Percentiles rank a stretch among this genome's conserved stretches.
phyloP scores from a whole-genome alignment of 345 rosid genomes.

The Euphorbia peplus region DNA sequence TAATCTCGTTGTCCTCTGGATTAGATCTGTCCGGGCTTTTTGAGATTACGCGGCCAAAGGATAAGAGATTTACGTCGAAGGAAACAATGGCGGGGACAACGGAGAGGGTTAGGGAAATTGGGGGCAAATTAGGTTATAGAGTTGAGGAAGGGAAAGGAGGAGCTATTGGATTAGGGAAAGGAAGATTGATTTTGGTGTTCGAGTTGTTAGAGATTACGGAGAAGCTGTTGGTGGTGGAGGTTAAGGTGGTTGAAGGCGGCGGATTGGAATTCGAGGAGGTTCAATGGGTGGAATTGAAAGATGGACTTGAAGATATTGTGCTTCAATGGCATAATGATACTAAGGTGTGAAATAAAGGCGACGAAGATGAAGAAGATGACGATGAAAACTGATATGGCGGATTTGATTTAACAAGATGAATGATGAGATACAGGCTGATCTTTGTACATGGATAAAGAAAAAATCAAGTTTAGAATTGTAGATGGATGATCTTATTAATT shows the following conservation, averaged over 20 bases:
- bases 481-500: neutral
- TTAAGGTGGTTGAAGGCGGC: slow-evolving; percentile 52
- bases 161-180: slow-evolving; percentile 59
- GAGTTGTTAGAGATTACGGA: slow-evolving; percentile 49
- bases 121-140: slow-evolving; percentile 60
- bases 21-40: slow-evolving; percentile 69
- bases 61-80: slow-evolving; percentile 54
- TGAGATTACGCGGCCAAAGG: slow-evolving; percentile 41
- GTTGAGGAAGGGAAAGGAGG: slow-evolving; percentile 57
- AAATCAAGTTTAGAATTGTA: neutral
- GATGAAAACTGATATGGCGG: no score
- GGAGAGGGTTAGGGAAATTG: slow-evolving; percentile 57
- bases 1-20: slow-evolving; percentile 68
- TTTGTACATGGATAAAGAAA: slow-evolving; percentile 1
- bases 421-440: neutral
- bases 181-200: slow-evolving; percentile 44
- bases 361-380: neutral
- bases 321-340: slow-evolving; percentile 47
- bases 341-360: neutral
- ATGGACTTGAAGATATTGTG: slow-evolving; percentile 60
- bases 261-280: slow-evolving; percentile 52
- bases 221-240: slow-evolving; percentile 51
- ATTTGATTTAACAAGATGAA: neutral
- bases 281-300: slow-evolving; percentile 57
- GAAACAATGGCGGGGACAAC: slow-evolving; percentile 46